phyloP scores from a whole-genome alignment of 164 flowering plant genomes.

The Liquidambar formosana region DNA sequence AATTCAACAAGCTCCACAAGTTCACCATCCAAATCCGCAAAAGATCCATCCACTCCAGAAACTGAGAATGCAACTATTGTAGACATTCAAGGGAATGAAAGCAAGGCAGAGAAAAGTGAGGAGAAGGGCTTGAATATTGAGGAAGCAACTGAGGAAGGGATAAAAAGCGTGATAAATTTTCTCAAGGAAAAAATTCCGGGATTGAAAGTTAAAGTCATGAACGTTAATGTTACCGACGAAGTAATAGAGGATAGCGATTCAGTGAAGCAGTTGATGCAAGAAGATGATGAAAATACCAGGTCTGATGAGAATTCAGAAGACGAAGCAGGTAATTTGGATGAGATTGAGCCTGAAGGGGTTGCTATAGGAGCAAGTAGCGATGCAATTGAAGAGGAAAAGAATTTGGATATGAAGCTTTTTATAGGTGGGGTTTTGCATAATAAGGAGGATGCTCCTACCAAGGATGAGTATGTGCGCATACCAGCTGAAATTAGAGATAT shows the following conservation, averaged over 20 bases:
- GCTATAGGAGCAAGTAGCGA: slow-evolving; percentile 41
- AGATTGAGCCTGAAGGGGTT: slow-evolving; percentile 49
- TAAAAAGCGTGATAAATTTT: slow-evolving; percentile 77
- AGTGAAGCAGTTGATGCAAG: slow-evolving; percentile 58
- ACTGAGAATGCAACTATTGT: slow-evolving; percentile 42
- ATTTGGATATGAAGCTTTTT: slow-evolving; percentile 62
- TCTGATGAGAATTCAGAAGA: slow-evolving; percentile 52
- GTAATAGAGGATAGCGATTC: slow-evolving; percentile 46
- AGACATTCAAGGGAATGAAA: slow-evolving; percentile 45
- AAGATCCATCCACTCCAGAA: slow-evolving; percentile 35
- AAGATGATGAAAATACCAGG: slow-evolving; percentile 44
- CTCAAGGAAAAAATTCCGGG: slow-evolving; percentile 88
- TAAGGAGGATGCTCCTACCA: slow-evolving; percentile 59
- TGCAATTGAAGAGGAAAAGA: slow-evolving; percentile 46
- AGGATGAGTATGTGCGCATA: slow-evolving; percentile 65
- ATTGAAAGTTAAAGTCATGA: slow-evolving; percentile 78
- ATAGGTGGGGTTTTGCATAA: slow-evolving; percentile 86
- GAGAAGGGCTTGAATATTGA: slow-evolving; percentile 60
- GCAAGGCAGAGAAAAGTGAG: slow-evolving; percentile 44
- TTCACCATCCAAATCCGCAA: slow-evolving; percentile 43
- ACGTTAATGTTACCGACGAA: slow-evolving; percentile 55
- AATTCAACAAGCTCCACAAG: slow-evolving; percentile 30
- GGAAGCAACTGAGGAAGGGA: slow-evolving; percentile 85
- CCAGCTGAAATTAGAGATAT: slow-evolving; percentile 76
- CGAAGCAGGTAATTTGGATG: slow-evolving; percentile 46